phyloP scores from a whole-genome alignment of 495 filamentous ascomycete genomes.

The Penicillium dipodomyicola region DNA sequence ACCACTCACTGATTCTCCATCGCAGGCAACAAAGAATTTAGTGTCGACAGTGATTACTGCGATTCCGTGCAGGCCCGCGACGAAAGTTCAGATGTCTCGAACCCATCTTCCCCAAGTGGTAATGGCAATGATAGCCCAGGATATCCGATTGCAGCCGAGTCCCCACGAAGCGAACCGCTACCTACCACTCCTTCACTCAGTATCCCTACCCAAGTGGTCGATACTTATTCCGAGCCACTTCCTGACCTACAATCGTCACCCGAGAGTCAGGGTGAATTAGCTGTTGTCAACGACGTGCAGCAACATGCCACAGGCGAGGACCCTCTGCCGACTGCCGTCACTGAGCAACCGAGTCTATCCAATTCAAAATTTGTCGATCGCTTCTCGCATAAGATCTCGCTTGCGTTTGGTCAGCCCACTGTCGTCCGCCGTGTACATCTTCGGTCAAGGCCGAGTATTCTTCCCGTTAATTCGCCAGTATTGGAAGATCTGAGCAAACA shows the following conservation, averaged over 20 bases:
- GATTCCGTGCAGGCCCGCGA: constrained; percentile 5
- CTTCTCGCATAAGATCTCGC: constrained; percentile 50
- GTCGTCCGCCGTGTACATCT: constrained; percentile 52
- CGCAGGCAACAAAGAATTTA: constrained; percentile 22
- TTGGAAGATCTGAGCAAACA: constrained; percentile 18
- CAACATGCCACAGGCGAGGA: not conserved
- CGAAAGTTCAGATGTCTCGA: not conserved
- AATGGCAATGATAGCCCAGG: not conserved
- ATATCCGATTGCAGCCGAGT: constrained; percentile 5
- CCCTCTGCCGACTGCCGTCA: not conserved
- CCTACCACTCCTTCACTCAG: constrained; percentile 5
- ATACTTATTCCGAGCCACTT: constrained; percentile 3
- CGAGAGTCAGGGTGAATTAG: not conserved
- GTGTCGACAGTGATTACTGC: constrained; percentile 15
- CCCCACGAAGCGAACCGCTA: constrained; percentile 11
- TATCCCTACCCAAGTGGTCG: not conserved
- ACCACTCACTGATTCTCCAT: not conserved
- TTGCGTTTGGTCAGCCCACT: constrained; percentile 51
- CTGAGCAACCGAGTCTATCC: constrained; percentile 13
- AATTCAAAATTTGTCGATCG: constrained; percentile 39
- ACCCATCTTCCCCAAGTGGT: not conserved
- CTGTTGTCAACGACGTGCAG: not conserved
- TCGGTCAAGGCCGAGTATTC: constrained; percentile 43
- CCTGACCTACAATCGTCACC: not conserved
- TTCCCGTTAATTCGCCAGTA: constrained; percentile 24